Evolutionary conservation across 805 yeast genomes (phyloP), one percentile per base, ranked within the genome.

Genomic region (Ogataea saltuana): DNA sequence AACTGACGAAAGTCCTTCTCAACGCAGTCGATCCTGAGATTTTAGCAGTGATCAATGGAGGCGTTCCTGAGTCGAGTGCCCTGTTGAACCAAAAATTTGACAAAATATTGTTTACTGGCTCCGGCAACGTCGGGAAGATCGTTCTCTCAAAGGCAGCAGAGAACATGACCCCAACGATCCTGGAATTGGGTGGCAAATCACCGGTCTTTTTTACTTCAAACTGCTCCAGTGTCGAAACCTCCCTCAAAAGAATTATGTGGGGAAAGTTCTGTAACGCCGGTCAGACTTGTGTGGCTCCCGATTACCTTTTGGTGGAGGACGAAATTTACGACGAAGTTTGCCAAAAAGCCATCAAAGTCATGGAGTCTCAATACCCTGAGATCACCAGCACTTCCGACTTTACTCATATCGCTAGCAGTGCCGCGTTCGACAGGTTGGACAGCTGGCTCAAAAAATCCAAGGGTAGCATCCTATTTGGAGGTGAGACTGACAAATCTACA

Each of bases 111-210:
- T 86, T 84, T 64, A 91, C 98, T 4, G 98, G 98, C 13, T 81
- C 85, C 29, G 74, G 77, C 17, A 60, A 18, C 3, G 95, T 89
- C 20, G 98, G 96, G 16, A 78, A 75, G 26, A 78, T 87, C 40
- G 79, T 91, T 25, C 83, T 91, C 19, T 68, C 71, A 46, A 85
- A 85, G 33, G 97, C 97, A 1, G 93, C 91, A n/a, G 80, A 86
- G 64, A 75, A 78, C 16, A 71, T 90, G 52, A 88, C 95, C 1
- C 97, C 97, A 1, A 75, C 76, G 9, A 65, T 85, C 7, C 72
- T 90, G 48, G 98, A 90, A 65, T 71, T 90, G 33, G 97, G 98
- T 41, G 98, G 98, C 4, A 91, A 91, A 63, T 83, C 91, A 6
- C 98, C 98, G 0, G 85, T 78, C 2, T 75, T 89, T 54, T 68